phyloP scores from a whole-genome alignment of 2,329 filamentous ascomycete genomes.

The Aspergillus ustus region DNA sequence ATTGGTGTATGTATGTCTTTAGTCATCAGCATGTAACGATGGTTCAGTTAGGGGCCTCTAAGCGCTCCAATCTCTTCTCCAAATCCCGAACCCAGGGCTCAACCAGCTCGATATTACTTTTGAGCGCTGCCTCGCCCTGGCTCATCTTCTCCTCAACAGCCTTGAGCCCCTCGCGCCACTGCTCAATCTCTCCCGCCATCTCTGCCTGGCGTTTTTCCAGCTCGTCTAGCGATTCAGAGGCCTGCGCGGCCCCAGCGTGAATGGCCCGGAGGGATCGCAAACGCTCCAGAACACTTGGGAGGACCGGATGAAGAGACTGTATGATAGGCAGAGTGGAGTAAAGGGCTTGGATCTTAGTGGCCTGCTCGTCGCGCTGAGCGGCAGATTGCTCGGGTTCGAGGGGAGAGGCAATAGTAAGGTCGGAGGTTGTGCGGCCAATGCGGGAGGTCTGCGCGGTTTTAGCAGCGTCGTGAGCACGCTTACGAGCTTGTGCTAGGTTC shows the following conservation, averaged over 20 bases:
- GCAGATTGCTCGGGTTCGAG: conserved; percentile 61
- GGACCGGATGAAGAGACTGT: conserved; percentile 79
- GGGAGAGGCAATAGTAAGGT: conserved; percentile 32
- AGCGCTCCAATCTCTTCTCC: conserved; percentile 72
- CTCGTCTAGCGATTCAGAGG: conserved; percentile 74
- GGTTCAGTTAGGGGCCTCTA: conserved; percentile 45
- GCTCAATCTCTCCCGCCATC: conserved; percentile 80
- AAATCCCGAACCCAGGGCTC: conserved; percentile 87
- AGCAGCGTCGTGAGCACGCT: conserved; percentile 48
- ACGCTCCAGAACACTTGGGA: conserved; percentile 84
- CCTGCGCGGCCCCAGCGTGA: conserved; percentile 83
- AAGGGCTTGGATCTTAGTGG: conserved; percentile 85
- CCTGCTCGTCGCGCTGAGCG: conserved; percentile 64
- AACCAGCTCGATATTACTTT: conserved; percentile 80
- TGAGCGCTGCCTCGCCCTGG: conserved; percentile 71
- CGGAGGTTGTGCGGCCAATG: conserved; percentile 35
- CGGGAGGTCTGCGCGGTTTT: conserved; percentile 47
- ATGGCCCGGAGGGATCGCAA: conserved; percentile 81
- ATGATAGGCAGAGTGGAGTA: conserved; percentile 89
- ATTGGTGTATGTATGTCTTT: conserved; percentile 6
- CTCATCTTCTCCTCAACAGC: conserved; percentile 77
- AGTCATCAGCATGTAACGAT: conserved; percentile 7
- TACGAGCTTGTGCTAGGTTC: conserved; percentile 48
- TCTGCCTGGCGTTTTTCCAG: conserved; percentile 81
- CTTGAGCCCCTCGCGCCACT: conserved; percentile 81